A percentile compares a stretch with the other conserved stretches of the same genome.
phyloP scores from a whole-genome alignment of 2,329 filamentous ascomycete species.

The Cytospora chrysosperma region DNA sequence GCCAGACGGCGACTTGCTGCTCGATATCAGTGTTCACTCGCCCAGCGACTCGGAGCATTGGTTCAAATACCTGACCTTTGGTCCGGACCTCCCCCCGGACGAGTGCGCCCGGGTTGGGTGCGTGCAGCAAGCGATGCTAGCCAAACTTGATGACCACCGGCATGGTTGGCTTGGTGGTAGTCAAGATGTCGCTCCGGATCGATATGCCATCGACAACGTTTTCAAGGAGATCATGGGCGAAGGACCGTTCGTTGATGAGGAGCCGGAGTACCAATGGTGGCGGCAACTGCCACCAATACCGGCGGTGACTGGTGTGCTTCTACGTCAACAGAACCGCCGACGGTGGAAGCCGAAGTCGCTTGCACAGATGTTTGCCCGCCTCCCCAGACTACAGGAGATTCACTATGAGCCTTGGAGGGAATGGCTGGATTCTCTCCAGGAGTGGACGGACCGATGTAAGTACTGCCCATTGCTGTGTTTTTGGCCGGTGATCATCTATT shows the following conservation, averaged over 20 bases:
- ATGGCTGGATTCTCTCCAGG: constrained; percentile 24
- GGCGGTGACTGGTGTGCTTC: constrained; percentile 33
- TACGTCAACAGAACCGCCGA: constrained; percentile 35
- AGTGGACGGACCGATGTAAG: constrained; percentile 26
- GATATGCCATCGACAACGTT: constrained; percentile 25
- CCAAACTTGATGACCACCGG: constrained; percentile 21
- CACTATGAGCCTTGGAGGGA: constrained; percentile 36
- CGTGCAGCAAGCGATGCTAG: constrained; percentile 18
- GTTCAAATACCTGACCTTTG: constrained; percentile 33
- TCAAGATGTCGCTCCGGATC: constrained; percentile 24
- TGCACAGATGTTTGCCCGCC: constrained; percentile 32
- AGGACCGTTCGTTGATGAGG: constrained; percentile 27
- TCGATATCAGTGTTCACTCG: constrained; percentile 35
- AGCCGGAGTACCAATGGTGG: constrained; percentile 31
- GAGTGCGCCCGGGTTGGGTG: background rate
- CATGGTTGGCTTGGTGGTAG: constrained; percentile 29
- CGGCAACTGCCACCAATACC: constrained; percentile 30
- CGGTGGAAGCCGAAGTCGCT: constrained; percentile 32
- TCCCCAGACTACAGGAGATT: constrained; percentile 34
- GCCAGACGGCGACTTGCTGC: constrained; percentile 28
- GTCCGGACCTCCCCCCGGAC: constrained; percentile 27
- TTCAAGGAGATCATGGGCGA: constrained; percentile 28
- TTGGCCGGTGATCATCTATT: constrained; percentile 6
- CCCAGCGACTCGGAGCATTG: constrained; percentile 34
- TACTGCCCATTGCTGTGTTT: constrained; percentile 5